Conservation (phyloP, 352 stramenopile genomes). For the Globisporangium parvum region DNA sequence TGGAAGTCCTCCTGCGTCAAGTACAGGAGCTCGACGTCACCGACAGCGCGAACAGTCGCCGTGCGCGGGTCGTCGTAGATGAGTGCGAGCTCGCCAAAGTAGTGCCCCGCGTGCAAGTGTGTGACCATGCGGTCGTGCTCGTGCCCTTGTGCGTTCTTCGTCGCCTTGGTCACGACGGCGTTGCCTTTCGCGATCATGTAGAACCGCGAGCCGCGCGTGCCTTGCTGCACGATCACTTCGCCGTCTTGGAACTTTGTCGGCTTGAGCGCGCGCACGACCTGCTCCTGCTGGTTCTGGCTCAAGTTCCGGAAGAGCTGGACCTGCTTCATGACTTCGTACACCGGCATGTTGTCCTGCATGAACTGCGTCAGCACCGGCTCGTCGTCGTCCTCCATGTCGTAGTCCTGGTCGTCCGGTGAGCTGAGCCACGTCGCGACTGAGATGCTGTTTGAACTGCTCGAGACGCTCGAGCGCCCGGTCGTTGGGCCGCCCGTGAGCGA, state of each 20-base stretch:
- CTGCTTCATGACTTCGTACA: constrained; percentile 87
- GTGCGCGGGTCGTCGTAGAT: constrained; percentile 89
- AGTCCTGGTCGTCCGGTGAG: constrained; percentile 52
- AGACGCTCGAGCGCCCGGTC: constrained; percentile 26
- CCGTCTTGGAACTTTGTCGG: constrained; percentile 80
- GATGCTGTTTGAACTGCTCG: constrained; percentile 55
- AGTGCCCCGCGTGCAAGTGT: constrained; percentile 86
- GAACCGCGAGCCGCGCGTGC: constrained; percentile 76
- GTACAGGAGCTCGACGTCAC: constrained; percentile 78
- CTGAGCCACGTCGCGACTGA: constrained; percentile 64
- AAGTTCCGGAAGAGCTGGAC: constrained; percentile 85
- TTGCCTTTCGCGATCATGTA: constrained; percentile 90
- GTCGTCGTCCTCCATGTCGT: constrained; percentile 62
- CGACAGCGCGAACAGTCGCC: constrained; percentile 68
- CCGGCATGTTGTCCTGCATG: constrained; percentile 76
- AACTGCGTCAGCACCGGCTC: constrained; percentile 65
- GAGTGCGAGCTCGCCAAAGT: constrained; percentile 91
- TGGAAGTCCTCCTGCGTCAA: constrained; percentile 86
- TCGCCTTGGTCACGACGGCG: constrained; percentile 80
- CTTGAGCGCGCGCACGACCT: constrained; percentile 81
- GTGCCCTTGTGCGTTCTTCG: constrained; percentile 22
- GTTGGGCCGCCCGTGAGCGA: constrained; percentile 25
- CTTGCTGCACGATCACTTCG: constrained; percentile 83
- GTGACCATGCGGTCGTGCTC: constrained; percentile 84
- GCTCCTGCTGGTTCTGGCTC: constrained; percentile 83